Conservation (phyloP, 1,139 yeast species). For the Arxiozyma heterogenica region DNA sequence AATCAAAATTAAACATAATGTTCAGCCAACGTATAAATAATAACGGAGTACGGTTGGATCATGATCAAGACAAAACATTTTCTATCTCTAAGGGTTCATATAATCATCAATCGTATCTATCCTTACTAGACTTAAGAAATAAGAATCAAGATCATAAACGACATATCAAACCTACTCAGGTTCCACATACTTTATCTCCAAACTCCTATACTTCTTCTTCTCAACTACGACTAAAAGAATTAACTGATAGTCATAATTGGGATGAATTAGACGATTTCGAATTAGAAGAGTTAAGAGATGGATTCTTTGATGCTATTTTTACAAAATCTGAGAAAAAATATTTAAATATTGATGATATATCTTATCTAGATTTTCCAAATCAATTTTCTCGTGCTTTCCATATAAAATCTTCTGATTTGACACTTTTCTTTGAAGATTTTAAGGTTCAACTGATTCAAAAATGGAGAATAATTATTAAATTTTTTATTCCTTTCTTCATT, state of each 20-base stretch:
- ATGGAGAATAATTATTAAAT: conserved; percentile 29
- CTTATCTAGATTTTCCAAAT: conserved; percentile 4
- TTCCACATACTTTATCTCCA: conserved; percentile 18
- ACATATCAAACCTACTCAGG: background rate
- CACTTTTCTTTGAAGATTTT: background rate
- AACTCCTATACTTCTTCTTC: conserved; percentile 25
- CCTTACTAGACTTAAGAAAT: conserved; percentile 13
- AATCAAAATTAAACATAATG: background rate
- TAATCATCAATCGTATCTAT: conserved; percentile 18
- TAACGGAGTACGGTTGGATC: background rate
- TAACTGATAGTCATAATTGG: conserved; percentile 25
- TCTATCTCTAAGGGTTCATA: conserved; percentile 23
- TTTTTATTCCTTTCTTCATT: conserved; percentile 35
- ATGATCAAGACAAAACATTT: background rate
- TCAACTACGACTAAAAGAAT: conserved; percentile 27
- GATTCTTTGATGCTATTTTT: conserved; percentile 41
- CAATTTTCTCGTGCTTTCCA: background rate
- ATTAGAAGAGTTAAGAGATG: conserved; percentile 39
- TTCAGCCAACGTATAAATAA: too few relatives aligned
- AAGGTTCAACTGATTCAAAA: background rate
- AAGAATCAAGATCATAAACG: conserved; percentile 3
- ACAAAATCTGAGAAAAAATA: conserved; percentile 26
- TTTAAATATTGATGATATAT: conserved; percentile 3
- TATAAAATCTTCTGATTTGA: background rate
- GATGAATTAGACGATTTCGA: conserved; percentile 31